A percentile compares a stretch with the other conserved stretches of the same genome.
Conservation (phyloP, 2,329 filamentous ascomycete species). For the Nemania sp. region DNA sequence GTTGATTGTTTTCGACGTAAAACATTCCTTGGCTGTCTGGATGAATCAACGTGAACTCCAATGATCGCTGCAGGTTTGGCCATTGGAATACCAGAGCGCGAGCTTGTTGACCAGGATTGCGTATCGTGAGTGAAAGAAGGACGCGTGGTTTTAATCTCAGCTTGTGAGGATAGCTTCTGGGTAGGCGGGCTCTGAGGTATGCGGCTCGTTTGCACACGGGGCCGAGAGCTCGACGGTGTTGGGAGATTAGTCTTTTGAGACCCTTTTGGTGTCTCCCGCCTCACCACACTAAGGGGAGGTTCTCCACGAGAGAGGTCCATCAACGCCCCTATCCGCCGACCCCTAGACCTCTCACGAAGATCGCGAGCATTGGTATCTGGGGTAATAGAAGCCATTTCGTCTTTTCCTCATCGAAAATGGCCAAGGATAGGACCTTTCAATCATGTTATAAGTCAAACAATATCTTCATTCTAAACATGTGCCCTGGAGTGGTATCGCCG, state of each 20-base stretch:
- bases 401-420: conserved; percentile 26
- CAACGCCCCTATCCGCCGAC: conserved; percentile 35
- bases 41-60: conserved; percentile 39
- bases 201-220: conserved; percentile 39
- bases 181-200: conserved; percentile 43
- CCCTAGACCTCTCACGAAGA: conserved; percentile 32
- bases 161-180: conserved; percentile 28
- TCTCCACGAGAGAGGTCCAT: conserved; percentile 36
- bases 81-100: conserved; percentile 39
- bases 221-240: conserved; percentile 29
- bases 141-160: conserved; percentile 30
- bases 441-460: conserved; percentile 31
- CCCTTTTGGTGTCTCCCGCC: conserved; percentile 35
- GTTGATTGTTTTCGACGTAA: conserved; percentile 56
- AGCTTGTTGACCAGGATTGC: conserved; percentile 47
- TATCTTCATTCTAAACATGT: conserved; percentile 25
- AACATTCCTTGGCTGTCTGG: conserved; percentile 46
- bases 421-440: conserved; percentile 25
- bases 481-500: not conserved
- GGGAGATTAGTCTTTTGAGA: conserved; percentile 27
- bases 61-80: conserved; percentile 42
- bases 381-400: conserved; percentile 41
- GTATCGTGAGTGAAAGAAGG: conserved; percentile 48
- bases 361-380: conserved; percentile 34
- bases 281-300: conserved; percentile 28